Base-by-base conservation (phyloP, 305 asterid genomes). In the Solanum hybrid region DNA sequence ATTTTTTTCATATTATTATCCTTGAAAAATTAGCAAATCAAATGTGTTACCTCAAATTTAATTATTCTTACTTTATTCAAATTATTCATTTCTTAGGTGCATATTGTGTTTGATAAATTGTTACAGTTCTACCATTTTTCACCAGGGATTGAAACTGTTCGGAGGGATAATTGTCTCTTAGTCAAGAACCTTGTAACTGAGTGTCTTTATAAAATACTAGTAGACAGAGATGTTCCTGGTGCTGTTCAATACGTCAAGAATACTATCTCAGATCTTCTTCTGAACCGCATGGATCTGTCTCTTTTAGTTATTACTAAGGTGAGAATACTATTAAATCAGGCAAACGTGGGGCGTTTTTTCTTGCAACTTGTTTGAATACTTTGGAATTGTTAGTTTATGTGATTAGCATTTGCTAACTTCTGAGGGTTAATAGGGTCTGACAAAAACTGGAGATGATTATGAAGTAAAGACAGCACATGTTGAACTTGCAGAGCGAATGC, bases 231-330 rank as follows among this genome's bases (percentile, higher is more conserved):
- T 92, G 89, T 98, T 88, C 98, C 97, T 87, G 99, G 99, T 26
- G 99, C 99, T 89, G 96, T 97, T 92, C 99, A 98, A 90, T 95
- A 91, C 92, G 99, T 96, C 90, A 96, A 98, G 96, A 95, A 93
- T 93, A 95, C 98, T 29, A 97, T 98, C 86, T 93, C 99, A 27
- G 99, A 98, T 93, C 99, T 98, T 93, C 99, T 96, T 79, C 95
- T 94, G 99, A 98, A 98, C 93, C 98, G 99, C 86, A 94, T 98
- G 98, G 99, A 98, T 93, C 94, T 98, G 91, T 98, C 99, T 88
- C 99, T 98, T 90, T 92, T 96, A 91, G 99, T 98, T 90, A 98
- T 98, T 88, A 98, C 99, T 90, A 98, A 98, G 98, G 99, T 95
- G 88, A 90, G 91, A 89, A 91, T 88, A 76, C 22, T 34, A 38